A percentile compares a stretch with the other conserved stretches of the same genome.
These are phyloP conservation scores for Tetrahymena malaccensis DNA, from an alignment of 73 alveolate species.

Conservation along the genomic window DNA sequence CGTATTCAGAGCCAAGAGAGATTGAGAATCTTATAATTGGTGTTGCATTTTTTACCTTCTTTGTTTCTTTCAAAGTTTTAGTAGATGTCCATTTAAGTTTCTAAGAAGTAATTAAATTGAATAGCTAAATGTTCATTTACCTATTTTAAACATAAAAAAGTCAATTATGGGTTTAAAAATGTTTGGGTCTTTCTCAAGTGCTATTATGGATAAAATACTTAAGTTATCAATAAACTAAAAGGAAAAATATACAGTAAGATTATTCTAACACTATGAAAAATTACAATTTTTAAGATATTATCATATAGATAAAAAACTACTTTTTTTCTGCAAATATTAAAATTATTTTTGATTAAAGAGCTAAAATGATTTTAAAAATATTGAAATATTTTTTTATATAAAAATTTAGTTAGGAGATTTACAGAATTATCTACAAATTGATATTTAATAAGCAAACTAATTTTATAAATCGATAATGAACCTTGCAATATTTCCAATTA, in stretches of 20 bases:
- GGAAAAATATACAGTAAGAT: neutral
- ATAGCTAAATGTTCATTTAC: neutral
- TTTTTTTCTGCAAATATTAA: too few species aligned
- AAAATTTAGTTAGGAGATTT: slow-evolving; percentile 20
- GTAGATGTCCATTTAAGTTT: neutral
- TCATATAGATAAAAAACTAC: too few species aligned
- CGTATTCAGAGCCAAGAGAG: neutral
- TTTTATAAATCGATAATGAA: slow-evolving; percentile 13
- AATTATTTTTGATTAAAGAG: too few species aligned
- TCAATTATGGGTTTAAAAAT: neutral
- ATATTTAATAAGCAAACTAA: slow-evolving; percentile 35
- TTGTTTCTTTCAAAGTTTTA: neutral
- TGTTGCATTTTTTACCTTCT: neutral
- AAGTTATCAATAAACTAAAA: neutral
- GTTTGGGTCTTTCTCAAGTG: neutral
- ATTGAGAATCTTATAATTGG: neutral
- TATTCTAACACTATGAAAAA: neutral
- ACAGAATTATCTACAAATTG: slow-evolving; percentile 40
- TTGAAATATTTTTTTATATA: neutral
- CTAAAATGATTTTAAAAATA: too few species aligned
- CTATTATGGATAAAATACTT: neutral
- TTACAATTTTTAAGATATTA: too few species aligned
- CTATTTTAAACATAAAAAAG: neutral
- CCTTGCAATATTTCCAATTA: slow-evolving; percentile 35
- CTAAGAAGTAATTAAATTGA: neutral